Evolutionary conservation across 495 filamentous ascomycete species (phyloP), one percentile per base, ranked within the genome.

Genomic region (Penicillium tannophilum): DNA sequence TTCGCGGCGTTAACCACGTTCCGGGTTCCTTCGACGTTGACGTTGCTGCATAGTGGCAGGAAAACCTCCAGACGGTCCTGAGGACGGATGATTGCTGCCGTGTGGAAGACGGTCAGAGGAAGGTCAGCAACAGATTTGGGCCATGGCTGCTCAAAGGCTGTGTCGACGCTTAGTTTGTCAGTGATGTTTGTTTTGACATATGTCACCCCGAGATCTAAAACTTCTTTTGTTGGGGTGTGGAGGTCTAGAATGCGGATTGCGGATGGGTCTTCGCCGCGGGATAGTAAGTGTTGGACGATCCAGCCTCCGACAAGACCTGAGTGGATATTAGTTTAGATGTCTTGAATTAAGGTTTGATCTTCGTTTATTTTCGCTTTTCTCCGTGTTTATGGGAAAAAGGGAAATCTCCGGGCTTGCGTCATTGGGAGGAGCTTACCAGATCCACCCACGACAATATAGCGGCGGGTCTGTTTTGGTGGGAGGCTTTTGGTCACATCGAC

Each of bases 371-470:
- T 43, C 12, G 33, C 28, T 28, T 28, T 28, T 28, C 28, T 28
- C 28, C 28, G 6, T 7, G 28, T 28, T 28, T 3, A 5, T 28
- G 28, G 28, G 0, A 4, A 28, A 28, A 28, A 28, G 28, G 6
- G 4, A 4, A 28, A 5, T 28, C 28, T 11, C 12, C 39, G 16
- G n/a, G 39, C 39, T 41, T 47, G 44, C 44, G 20, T 47, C 44
- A 24, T 47, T 47, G 14, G n/a, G 30, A 17, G 47, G 52, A 36
- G 79, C 81, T 66, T 50, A 85, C 83, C 82, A 9, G 79, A 76
- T 43, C 84, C 84, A 51, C 84, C 84, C 23, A 85, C 79, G 24
- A 86, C 68, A 45, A 87, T 65, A 69, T 87, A 87, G 14, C 82
- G 78, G 11, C 84, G 74, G 12, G 76, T 68, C 62, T 81, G 77